Conservation (phyloP, 352 stramenopile species). For the Globisporangium solare region DNA sequence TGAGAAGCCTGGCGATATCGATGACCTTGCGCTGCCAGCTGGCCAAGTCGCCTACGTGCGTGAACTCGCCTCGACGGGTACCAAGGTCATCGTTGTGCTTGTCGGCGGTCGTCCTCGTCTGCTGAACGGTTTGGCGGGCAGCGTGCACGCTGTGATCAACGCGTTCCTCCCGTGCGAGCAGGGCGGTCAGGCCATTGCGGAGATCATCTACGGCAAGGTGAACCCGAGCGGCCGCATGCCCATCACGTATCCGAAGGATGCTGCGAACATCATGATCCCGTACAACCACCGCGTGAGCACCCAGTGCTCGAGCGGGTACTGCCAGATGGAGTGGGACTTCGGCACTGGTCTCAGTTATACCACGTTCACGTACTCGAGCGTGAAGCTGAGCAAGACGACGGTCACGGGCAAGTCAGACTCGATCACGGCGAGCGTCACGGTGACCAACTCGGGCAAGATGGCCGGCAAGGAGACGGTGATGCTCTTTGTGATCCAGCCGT, state of each 20-base stretch:
- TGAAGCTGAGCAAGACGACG: no score
- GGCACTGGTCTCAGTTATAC: no score
- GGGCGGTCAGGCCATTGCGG: constrained; percentile 74
- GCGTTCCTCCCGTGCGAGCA: constrained; percentile 72
- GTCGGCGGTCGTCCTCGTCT: constrained; percentile 76
- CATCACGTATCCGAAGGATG: constrained; percentile 76
- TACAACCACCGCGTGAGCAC: constrained; percentile 69
- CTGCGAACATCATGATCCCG: constrained; percentile 52
- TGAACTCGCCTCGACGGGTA: no score
- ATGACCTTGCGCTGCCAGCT: no score
- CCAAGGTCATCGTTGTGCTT: no score
- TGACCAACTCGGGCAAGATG: constrained; percentile 23
- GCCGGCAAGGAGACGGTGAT: constrained; percentile 28
- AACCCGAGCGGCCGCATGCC: constrained; percentile 79
- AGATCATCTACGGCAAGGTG: constrained; percentile 73
- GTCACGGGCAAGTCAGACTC: no score
- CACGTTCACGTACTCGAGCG: no score
- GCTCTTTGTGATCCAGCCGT: constrained; percentile 22
- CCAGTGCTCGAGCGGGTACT: no score
- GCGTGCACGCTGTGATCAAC: constrained; percentile 74
- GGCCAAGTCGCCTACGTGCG: no score
- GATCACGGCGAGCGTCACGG: constrained; percentile 11
- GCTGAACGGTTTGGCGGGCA: constrained; percentile 46
- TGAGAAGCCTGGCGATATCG: no score
- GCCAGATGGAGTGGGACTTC: no score